Percentiles rank a stretch among this genome's conserved stretches.
Conservation (phyloP, 2,329 filamentous ascomycete genomes). For the Hypoxylon sp. region DNA sequence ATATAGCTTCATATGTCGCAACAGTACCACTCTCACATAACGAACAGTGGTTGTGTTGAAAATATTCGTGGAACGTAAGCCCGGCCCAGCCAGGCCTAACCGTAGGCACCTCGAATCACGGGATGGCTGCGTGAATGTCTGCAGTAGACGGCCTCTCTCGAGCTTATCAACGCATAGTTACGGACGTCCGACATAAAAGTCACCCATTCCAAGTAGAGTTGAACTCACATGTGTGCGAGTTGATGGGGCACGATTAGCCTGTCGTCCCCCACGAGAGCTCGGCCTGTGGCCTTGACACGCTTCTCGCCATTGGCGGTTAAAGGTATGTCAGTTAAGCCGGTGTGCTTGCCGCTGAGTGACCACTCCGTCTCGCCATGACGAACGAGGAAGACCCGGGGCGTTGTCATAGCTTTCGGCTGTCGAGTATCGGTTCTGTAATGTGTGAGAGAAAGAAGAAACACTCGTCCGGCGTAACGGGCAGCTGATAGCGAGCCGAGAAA, state of each 20-base stretch:
- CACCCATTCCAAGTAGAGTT: background rate
- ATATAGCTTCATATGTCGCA: too few species aligned
- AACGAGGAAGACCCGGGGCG: conserved; percentile 80
- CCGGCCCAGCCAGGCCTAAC: too few species aligned
- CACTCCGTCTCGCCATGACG: conserved; percentile 96
- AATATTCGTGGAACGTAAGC: too few species aligned
- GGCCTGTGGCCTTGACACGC: conserved; percentile 77
- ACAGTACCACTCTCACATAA: too few species aligned
- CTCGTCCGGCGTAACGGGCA: background rate
- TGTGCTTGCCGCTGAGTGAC: conserved; percentile 87
- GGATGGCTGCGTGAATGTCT: too few species aligned
- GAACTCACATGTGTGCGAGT: conserved; percentile 78
- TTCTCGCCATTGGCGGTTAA: conserved; percentile 83
- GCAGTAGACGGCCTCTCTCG: too few species aligned
- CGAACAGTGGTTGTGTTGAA: too few species aligned
- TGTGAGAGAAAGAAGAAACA: too few species aligned
- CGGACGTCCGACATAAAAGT: too few species aligned
- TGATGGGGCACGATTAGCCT: conserved; percentile 84
- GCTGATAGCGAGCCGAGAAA: background rate
- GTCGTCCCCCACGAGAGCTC: conserved; percentile 83
- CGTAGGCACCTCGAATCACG: too few species aligned
- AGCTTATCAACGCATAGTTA: background rate
- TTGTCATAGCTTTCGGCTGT: conserved; percentile 47
- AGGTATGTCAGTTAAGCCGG: conserved; percentile 84
- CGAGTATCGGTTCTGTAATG: background rate